Conservation (phyloP, 2,329 filamentous ascomycete species). For the Zymoseptoria crescenta region DNA sequence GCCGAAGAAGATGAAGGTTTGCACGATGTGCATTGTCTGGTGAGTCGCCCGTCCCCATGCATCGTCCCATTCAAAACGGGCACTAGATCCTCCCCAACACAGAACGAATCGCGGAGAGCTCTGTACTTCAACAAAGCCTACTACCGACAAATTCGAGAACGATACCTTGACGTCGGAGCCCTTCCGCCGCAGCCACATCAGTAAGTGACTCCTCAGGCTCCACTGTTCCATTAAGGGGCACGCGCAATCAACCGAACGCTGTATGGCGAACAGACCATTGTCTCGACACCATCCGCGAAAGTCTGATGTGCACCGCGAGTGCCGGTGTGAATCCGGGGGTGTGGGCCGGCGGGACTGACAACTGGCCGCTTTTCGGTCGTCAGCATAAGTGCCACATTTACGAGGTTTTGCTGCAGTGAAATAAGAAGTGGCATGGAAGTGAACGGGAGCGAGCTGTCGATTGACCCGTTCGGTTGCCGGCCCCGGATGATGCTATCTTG, state of each 20-base stretch:
- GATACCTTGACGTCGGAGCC: not conserved
- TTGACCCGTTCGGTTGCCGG: not conserved
- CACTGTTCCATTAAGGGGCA: no score
- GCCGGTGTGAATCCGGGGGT: not conserved
- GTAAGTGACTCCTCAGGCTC: no score
- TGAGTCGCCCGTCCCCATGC: no score
- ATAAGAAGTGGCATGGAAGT: not conserved
- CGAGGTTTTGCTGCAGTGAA: slow-evolving; percentile 3
- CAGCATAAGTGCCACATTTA: slow-evolving; percentile 11
- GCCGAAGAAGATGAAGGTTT: not conserved
- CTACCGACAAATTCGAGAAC: not conserved
- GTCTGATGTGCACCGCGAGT: slow-evolving; percentile 2
- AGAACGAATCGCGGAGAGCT: not conserved
- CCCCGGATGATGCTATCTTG: not conserved
- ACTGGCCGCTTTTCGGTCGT: slow-evolving; percentile 4
- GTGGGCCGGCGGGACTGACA: not conserved
- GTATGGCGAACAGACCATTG: slow-evolving; percentile 1
- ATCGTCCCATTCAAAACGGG: no score
- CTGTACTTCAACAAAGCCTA: not conserved
- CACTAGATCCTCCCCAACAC: no score
- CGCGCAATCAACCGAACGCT: not conserved
- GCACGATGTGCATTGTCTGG: slow-evolving; percentile 1
- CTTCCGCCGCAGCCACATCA: slow-evolving; percentile 2
- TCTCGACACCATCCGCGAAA: slow-evolving; percentile 4
- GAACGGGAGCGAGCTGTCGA: not conserved